Conservation (phyloP, 208 protist genomes). For the Crithidia sp. region DNA sequence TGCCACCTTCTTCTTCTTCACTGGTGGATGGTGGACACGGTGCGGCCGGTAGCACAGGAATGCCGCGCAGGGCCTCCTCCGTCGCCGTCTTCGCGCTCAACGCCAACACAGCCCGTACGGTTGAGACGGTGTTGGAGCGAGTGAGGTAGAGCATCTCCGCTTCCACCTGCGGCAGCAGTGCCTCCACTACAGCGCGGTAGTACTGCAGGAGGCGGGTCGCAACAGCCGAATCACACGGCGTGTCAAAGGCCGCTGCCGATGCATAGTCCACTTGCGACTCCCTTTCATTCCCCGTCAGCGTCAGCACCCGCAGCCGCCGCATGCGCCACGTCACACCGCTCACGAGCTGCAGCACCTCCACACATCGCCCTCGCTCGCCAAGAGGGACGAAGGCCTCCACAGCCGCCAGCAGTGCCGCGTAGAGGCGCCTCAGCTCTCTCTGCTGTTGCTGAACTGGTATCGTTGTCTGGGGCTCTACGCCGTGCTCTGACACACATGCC, state of each 20-base stretch:
- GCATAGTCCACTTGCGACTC: not conserved
- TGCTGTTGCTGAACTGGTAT: not conserved
- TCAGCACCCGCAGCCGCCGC: not conserved
- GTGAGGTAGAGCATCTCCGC: not conserved
- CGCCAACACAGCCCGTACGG: not conserved
- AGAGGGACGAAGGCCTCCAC: slow-evolving; percentile 7
- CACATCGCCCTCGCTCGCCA: not conserved
- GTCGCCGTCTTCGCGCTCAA: slow-evolving; percentile 18
- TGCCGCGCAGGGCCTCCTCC: slow-evolving; percentile 7
- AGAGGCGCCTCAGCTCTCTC: slow-evolving; percentile 1
- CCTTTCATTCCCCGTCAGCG: not conserved
- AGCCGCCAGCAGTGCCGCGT: slow-evolving; percentile 13
- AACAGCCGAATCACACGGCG: not conserved
- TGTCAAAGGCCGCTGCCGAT: not conserved
- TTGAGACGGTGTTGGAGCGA: not conserved
- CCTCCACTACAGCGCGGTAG: not conserved
- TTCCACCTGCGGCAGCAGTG: slow-evolving; percentile 31
- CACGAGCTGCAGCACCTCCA: slow-evolving; percentile 22
- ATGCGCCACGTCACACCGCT: slow-evolving; percentile 28
- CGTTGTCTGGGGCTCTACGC: not conserved
- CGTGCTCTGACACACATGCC: not conserved
- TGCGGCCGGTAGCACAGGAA: not conserved
- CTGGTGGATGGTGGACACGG: not conserved
- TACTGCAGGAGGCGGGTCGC: not conserved
- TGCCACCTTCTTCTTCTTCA: not conserved